phyloP scores from a whole-genome alignment of 2,329 filamentous ascomycete genomes.

The Pseudogymnoascus sp. region DNA sequence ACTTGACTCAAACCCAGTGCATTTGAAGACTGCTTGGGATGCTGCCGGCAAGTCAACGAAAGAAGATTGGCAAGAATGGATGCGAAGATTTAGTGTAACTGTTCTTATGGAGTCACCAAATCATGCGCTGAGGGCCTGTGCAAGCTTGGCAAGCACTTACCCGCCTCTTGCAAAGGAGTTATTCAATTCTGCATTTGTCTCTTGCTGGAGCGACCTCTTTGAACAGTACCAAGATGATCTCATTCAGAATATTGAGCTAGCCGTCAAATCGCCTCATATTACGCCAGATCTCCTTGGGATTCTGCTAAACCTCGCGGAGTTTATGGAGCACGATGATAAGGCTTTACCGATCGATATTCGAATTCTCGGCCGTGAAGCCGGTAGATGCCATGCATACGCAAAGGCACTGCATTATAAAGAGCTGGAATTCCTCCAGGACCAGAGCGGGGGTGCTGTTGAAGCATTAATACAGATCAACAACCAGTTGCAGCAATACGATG shows the following conservation, averaged over 20 bases:
- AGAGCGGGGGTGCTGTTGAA: conserved; percentile 90
- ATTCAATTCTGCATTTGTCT: conserved; percentile 98
- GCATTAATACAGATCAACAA: conserved; percentile 99
- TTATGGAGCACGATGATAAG: conserved; percentile 99
- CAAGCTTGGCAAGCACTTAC: conserved; percentile 83
- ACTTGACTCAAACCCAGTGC: conserved; percentile 92
- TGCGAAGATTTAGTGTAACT: conserved; percentile 91
- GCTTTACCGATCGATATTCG: conserved; percentile 95
- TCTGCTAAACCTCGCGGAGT: conserved; percentile 91
- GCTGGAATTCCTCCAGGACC: conserved; percentile 93
- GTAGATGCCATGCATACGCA: conserved; percentile 93
- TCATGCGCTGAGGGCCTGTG: conserved; percentile 87
- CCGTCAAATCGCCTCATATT: conserved; percentile 90
- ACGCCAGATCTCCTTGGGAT: conserved; percentile 92
- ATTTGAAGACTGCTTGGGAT: conserved; percentile 95
- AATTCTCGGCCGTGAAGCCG: conserved; percentile 87
- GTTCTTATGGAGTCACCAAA: conserved; percentile 92
- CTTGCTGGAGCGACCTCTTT: conserved; percentile 96
- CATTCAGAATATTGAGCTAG: conserved; percentile 89
- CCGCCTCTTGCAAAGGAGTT: conserved; percentile 84
- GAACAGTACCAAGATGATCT: conserved; percentile 96
- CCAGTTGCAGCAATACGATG: conserved; percentile 95
- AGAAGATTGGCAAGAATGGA: conserved; percentile 99
- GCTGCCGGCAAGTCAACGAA: conserved; percentile 93
- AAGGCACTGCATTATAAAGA: conserved; percentile 99